Evolutionary conservation across 345 rosid genomes (phyloP), one percentile per base, ranked within the genome.

Genomic region (Firmiana major): DNA sequence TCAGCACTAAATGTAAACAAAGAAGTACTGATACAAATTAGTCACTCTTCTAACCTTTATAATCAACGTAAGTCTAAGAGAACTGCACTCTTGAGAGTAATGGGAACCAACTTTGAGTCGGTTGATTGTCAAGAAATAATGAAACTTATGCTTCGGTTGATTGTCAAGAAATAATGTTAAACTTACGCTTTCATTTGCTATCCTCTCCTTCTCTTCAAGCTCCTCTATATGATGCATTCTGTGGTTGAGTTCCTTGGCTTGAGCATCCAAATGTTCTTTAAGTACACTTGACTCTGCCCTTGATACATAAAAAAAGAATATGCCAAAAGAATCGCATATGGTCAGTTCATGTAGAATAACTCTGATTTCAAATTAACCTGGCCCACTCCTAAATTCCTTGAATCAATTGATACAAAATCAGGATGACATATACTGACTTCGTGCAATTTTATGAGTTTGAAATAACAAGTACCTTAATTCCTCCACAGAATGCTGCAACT

Each of bases 111-210:
- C 15, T 26, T 24, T 26, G 22, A 43, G 54, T 28, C 53, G 13
- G 54, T 68, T 68, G 34, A 45, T 36, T 68, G 72, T 68, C 11
- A 45, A 26, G 3, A 45, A 67, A 46, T 22, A 34, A 15, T 7
- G 17, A 22, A 66, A 75, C 98, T 79, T 81, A 97, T 98, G 70
- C 86, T 97, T 86, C 53, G 13, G 54, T 68, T 68, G 34, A 45
- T 36, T 68, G 72, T 68, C 11, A 45, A 26, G 3, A 45, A 67
- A 46, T 22, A 34, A 15, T 7, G 17, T 49, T 16, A 22, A 66
- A 75, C 98, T 79, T 81, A 97, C 99, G 70, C 86, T 97, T 86
- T 97, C 99, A 88, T 91, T 94, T 21, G 99, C 98, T 74, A 88
- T 78, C 80, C 94, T 89, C 84, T 93, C 98, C 76, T 91, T 94